phyloP scores from a whole-genome alignment of 2,329 filamentous ascomycete genomes.

The Aspergillus pseudonomiae region DNA sequence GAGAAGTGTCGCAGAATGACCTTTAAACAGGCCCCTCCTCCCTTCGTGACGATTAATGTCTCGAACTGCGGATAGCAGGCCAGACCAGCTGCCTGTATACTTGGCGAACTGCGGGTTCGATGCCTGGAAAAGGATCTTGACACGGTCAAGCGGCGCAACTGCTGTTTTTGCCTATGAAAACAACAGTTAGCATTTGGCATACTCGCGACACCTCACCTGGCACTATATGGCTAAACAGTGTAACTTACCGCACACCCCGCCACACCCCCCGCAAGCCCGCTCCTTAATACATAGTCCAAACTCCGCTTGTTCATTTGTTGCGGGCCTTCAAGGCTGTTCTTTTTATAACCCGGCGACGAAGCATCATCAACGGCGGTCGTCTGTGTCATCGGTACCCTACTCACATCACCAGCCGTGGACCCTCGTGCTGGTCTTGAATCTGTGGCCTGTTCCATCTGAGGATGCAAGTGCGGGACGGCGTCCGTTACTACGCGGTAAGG shows the following conservation, averaged over 20 bases:
- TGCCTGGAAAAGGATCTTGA: slow-evolving; percentile 98
- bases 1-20: slow-evolving; percentile 89
- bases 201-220: background rate
- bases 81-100: slow-evolving; percentile 87
- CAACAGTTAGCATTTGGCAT: slow-evolving; percentile 10
- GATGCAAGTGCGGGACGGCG: slow-evolving; percentile 21
- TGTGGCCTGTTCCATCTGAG: slow-evolving; percentile 37
- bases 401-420: slow-evolving; percentile 23
- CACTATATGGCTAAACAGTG: background rate
- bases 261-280: slow-evolving; percentile 82
- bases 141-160: slow-evolving; percentile 92
- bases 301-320: slow-evolving; percentile 68
- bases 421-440: slow-evolving; percentile 26
- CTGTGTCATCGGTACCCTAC: slow-evolving; percentile 19
- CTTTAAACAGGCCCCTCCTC: slow-evolving; percentile 77
- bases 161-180: slow-evolving; percentile 80
- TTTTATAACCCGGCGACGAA: slow-evolving; percentile 16
- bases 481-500: slow-evolving; percentile 18
- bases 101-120: slow-evolving; percentile 92
- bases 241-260: slow-evolving; percentile 84
- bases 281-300: slow-evolving; percentile 80
- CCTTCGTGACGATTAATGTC: slow-evolving; percentile 82
- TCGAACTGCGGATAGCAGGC: slow-evolving; percentile 77
- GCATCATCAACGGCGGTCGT: slow-evolving; percentile 19
- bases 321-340: slow-evolving; percentile 16